Evolutionary conservation across 2,329 filamentous ascomycete genomes (phyloP).

Genomic region (Chlorencoelia australis): DNA sequence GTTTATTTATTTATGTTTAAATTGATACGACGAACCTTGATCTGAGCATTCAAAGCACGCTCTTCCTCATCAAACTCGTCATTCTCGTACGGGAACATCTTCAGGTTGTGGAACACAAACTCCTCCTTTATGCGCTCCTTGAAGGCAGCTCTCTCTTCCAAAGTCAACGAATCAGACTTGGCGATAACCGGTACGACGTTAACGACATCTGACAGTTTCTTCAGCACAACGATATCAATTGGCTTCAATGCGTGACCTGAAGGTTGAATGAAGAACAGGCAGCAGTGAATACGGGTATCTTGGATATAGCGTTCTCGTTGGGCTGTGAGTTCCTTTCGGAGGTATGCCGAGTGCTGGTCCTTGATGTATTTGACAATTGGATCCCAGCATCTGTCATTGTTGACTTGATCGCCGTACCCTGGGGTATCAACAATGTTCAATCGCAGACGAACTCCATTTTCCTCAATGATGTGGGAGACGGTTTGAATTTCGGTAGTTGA

Average conservation of each 20-base stretch:
- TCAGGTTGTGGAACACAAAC: slow-evolving; percentile 98
- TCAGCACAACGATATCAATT: slow-evolving; percentile 97
- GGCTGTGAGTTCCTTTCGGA: slow-evolving; percentile 97
- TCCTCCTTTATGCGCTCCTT: slow-evolving; percentile 99
- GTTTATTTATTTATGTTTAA: slow-evolving; percentile 6
- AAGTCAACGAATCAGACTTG: slow-evolving; percentile 91
- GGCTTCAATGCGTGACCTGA: slow-evolving; percentile 97
- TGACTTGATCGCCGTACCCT: slow-evolving; percentile 96
- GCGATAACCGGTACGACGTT: slow-evolving; percentile 98
- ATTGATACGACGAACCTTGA: slow-evolving; percentile 60
- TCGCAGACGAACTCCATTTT: slow-evolving; percentile 94
- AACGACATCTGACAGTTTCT: slow-evolving; percentile 98
- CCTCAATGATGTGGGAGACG: slow-evolving; percentile 97
- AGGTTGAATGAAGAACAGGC: slow-evolving; percentile 98
- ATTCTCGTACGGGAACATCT: slow-evolving; percentile 99
- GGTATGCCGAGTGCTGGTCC: slow-evolving; percentile 98
- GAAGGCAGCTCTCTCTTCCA: slow-evolving; percentile 92
- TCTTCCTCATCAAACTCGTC: slow-evolving; percentile 98
- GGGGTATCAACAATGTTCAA: slow-evolving; percentile 99
- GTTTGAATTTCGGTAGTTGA: slow-evolving; percentile 97
- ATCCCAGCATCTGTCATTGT: slow-evolving; percentile 99
- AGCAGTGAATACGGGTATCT: slow-evolving; percentile 98
- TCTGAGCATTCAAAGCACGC: slow-evolving; percentile 82
- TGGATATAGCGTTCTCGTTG: slow-evolving; percentile 99
- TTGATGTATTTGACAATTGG: slow-evolving; percentile 99